These are phyloP conservation scores for Trichophyton verrucosum DNA, from an alignment of 2,329 filamentous ascomycete genomes.

Conservation along the genomic window DNA sequence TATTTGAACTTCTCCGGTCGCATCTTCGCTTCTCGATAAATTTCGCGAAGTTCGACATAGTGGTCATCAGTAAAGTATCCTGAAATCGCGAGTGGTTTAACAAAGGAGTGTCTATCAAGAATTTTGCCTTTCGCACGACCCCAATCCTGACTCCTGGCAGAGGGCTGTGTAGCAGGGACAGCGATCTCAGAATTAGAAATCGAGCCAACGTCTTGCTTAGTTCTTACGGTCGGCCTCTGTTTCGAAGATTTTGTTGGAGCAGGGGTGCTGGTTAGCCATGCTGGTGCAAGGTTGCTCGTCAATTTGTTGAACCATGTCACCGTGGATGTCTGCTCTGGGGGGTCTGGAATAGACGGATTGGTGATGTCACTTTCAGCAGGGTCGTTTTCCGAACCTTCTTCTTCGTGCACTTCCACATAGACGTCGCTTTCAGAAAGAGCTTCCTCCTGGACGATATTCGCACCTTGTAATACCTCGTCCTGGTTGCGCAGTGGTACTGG, in stretches of 20 bases:
- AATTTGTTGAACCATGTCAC: slow-evolving; percentile 28
- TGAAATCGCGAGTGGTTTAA: slow-evolving; percentile 22
- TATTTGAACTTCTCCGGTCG: slow-evolving; percentile 29
- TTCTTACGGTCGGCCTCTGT: background rate
- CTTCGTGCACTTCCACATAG: background rate
- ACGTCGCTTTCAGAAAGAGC: background rate
- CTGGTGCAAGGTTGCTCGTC: slow-evolving; percentile 12
- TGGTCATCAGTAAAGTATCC: slow-evolving; percentile 33
- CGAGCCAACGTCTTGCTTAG: background rate
- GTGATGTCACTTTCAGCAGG: background rate
- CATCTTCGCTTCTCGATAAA: slow-evolving; percentile 29
- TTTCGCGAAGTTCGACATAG: slow-evolving; percentile 27
- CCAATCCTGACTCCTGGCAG: background rate
- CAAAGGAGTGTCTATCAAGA: background rate
- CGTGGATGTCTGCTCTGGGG: slow-evolving; percentile 8
- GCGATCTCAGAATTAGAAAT: background rate
- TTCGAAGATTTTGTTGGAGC: slow-evolving; percentile 1
- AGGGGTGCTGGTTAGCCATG: slow-evolving; percentile 11
- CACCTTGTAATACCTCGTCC: background rate
- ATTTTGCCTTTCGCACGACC: background rate
- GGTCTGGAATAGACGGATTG: background rate
- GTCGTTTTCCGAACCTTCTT: background rate
- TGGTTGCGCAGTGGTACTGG: background rate
- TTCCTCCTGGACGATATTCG: too few relatives aligned
- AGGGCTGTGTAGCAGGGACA: background rate